phyloP scores from a whole-genome alignment of 768 basidiomycete genomes.

The Chalciporus sphaerocephalus region DNA sequence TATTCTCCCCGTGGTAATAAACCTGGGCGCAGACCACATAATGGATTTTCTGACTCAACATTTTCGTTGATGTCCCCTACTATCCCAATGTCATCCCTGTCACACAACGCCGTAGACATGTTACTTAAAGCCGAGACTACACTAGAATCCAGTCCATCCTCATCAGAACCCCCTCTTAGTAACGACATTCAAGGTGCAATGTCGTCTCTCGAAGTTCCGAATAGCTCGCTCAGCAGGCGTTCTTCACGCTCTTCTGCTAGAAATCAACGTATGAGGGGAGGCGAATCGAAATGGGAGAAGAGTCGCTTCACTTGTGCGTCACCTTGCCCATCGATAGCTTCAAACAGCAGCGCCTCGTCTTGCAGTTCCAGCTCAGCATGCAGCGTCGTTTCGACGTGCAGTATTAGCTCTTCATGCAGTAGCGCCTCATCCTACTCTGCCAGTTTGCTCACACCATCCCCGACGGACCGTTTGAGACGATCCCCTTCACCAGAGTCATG shows the following conservation, averaged over 20 bases:
- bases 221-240: slow-evolving; percentile 23
- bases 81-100: slow-evolving; percentile 32
- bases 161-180: slow-evolving; percentile 12
- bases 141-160: slow-evolving; percentile 14
- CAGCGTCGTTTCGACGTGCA: slow-evolving; percentile 24
- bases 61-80: slow-evolving; percentile 20
- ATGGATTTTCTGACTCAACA: slow-evolving; percentile 23
- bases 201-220: slow-evolving; percentile 24
- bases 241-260: slow-evolving; percentile 30
- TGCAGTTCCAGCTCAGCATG: slow-evolving; percentile 24
- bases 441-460: slow-evolving; percentile 23
- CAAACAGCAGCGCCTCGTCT: slow-evolving; percentile 20
- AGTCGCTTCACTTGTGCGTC: slow-evolving; percentile 27
- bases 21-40: slow-evolving; percentile 21
- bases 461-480: slow-evolving; percentile 29
- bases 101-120: slow-evolving; percentile 27
- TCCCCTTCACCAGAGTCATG: slow-evolving; percentile 31
- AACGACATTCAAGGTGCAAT: slow-evolving; percentile 19
- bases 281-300: slow-evolving; percentile 30
- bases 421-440: slow-evolving; percentile 12
- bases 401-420: slow-evolving; percentile 11
- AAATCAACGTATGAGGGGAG: slow-evolving; percentile 21
- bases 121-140: slow-evolving; percentile 31
- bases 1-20: slow-evolving; percentile 26
- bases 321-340: slow-evolving; percentile 26